Evolutionary conservation across 768 basidiomycete species (phyloP), one percentile per base, ranked within the genome.

Genomic region (Aureoboletus auriporus): DNA sequence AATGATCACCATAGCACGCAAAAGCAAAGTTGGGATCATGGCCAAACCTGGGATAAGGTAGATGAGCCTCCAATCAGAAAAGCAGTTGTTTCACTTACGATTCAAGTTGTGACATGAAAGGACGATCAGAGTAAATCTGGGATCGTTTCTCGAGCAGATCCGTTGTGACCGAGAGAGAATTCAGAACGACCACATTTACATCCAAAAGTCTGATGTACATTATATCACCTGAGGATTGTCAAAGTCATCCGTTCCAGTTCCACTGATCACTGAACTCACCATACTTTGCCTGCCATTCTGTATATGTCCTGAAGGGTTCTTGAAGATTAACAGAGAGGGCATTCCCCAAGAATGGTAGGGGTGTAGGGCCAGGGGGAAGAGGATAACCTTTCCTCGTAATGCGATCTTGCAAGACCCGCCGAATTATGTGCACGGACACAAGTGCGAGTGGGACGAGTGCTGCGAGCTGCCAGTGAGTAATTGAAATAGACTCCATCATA

Each of bases 111-210:
- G 46, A 33, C 10, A 54, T 39, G 10, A 39, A 51, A 1, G 49
- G 49, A 26, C 53, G 55, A 14, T 54, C 53, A 12, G 55, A 56
- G 16, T 54, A 56, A 30, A 40, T 48, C 14, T 51, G 49, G 8
- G 55, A 56, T 14, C 53, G 53, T 27, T 54, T 51, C 13, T 46
- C 55, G 8, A 54, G 42, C 13, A 54, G 8, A 1, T 51, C 53
- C 1, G 6, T 34, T 8, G 45, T 49, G 17, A 17, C 42, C 1
- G 33, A 30, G 14, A 1, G 11, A 6, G 55, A 56, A n/a, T 47
- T 54, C 44, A 54, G 13, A 6, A 54, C 36, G 30, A 56, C 6
- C 9, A 50, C 42, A 8, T 54, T 42, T 2, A 17, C 13, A 11
- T 46, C 34, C 41, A 55, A 28, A 3, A 55, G 38, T 8, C 42